Evolutionary conservation across 768 basidiomycete species (phyloP), one percentile per base, ranked within the genome.

Genomic region (Suillus subalutaceus): DNA sequence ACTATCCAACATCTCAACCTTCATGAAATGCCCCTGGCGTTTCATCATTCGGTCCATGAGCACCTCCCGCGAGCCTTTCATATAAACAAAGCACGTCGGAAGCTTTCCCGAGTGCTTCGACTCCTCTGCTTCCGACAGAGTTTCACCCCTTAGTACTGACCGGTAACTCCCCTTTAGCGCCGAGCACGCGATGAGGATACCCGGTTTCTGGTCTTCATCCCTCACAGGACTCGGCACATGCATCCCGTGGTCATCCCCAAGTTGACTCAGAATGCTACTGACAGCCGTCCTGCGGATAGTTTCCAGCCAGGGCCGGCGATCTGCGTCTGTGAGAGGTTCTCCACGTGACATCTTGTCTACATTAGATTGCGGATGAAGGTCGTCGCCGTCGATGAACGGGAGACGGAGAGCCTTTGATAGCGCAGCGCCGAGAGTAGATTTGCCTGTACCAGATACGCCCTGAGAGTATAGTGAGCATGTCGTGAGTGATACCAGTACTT

Each of bases 321-420:
- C 96, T 4, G 79, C 84, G 72, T 98, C 96, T 3, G 82, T 89
- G 69, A 99, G 80, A 6, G 95, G 90, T 23, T 81, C 77, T 0
- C 94, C 94, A 1, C 79, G 73, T 6, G 88, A 79, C 96, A 98
- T 97, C 84, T 98, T 99, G 37, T 86, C 89, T 50, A 97, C 85
- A 76, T 97, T 98, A 16, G 85, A 77, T 35, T 81, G 72, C 0
- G 97, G 91, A 74, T 99, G 97, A 37, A 97, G 83, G 67, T 91
- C 89, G 74, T 98, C 96, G 35, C 92, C 96, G 72, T 99, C 96
- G 66, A 95, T 80, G 79, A 92, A 97, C 1, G 94, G 90, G 66
- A 94, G 68, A n/a, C 75, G 77, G 58, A 94, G 81, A 35, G 81
- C 79, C 46, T 78, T 70, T 8, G 91, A 85, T n/a, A 96, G 79